Conservation (phyloP, 768 basidiomycete species). For the Cystobasidium ongulense region DNA sequence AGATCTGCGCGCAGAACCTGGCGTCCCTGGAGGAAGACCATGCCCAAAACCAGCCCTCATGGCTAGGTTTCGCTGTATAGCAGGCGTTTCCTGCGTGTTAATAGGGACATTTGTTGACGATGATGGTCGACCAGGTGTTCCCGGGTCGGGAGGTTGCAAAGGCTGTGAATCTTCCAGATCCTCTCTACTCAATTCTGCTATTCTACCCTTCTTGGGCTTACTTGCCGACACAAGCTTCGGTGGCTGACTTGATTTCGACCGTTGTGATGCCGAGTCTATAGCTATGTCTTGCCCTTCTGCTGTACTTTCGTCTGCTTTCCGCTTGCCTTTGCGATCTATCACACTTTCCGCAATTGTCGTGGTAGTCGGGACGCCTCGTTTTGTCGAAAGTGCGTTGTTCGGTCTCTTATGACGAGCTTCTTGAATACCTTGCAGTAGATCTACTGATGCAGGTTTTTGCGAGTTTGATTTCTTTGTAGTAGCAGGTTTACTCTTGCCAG, state of each 20-base stretch:
- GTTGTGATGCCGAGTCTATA: background rate
- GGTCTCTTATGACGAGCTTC: background rate
- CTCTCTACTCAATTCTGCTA: background rate
- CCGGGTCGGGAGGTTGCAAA: background rate
- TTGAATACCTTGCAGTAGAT: background rate
- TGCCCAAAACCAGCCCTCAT: conserved; percentile 13
- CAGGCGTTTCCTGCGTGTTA: conserved; percentile 22
- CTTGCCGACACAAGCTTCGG: too few relatives aligned
- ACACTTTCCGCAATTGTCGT: background rate
- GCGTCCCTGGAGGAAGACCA: background rate
- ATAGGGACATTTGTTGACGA: conserved; percentile 12
- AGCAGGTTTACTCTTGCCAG: background rate
- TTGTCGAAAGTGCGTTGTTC: background rate
- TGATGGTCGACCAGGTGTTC: background rate
- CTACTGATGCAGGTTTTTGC: background rate
- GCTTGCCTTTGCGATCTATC: conserved; percentile 28
- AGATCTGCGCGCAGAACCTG: conserved; percentile 12
- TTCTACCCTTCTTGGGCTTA: background rate
- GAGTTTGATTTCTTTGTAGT: background rate
- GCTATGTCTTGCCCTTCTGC: background rate
- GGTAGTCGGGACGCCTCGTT: background rate
- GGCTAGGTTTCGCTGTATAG: conserved; percentile 21
- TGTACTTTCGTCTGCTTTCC: conserved; percentile 24
- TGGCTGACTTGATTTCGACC: background rate
- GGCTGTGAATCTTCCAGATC: background rate